phyloP scores from a whole-genome alignment of 1,284 basidiomycete species.

The Singerocomus inundabilis region DNA sequence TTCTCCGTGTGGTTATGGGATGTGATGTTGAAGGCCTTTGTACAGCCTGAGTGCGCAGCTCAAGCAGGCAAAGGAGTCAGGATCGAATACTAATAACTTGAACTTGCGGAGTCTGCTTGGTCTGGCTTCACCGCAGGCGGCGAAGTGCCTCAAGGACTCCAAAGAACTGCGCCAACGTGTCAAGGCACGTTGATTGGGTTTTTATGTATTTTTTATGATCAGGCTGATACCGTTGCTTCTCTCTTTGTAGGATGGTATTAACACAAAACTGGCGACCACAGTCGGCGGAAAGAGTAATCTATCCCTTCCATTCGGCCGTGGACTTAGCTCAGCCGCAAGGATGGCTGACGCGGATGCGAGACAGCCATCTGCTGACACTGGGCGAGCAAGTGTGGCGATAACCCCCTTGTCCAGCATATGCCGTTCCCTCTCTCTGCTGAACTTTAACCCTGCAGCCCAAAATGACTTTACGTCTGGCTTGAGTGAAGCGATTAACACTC shows the following conservation, averaged over 20 bases:
- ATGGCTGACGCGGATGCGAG: not conserved
- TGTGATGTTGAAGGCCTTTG: not conserved
- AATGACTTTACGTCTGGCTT: not conserved
- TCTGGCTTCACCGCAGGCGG: constrained; percentile 5
- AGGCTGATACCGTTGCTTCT: no score
- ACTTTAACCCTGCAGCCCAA: not conserved
- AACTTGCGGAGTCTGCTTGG: not conserved
- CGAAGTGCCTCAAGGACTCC: constrained; percentile 3
- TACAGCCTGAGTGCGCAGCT: constrained; percentile 13
- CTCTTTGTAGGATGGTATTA: constrained; percentile 8
- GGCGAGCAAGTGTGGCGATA: not conserved
- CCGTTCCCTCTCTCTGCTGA: not conserved
- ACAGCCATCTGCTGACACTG: not conserved
- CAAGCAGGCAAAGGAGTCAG: not conserved
- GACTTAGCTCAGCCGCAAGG: not conserved
- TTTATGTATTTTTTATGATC: no score
- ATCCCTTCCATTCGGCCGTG: not conserved
- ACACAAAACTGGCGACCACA: not conserved
- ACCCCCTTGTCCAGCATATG: not conserved
- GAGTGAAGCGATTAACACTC: constrained; percentile 1
- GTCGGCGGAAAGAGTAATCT: not conserved
- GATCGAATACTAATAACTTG: not conserved
- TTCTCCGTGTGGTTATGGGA: not conserved
- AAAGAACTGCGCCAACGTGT: constrained; percentile 8
- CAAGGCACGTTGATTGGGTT: not conserved